These are phyloP conservation scores for Metschnikowia vanudenii DNA, from an alignment of 805 yeast species.

Conservation along the genomic window DNA sequence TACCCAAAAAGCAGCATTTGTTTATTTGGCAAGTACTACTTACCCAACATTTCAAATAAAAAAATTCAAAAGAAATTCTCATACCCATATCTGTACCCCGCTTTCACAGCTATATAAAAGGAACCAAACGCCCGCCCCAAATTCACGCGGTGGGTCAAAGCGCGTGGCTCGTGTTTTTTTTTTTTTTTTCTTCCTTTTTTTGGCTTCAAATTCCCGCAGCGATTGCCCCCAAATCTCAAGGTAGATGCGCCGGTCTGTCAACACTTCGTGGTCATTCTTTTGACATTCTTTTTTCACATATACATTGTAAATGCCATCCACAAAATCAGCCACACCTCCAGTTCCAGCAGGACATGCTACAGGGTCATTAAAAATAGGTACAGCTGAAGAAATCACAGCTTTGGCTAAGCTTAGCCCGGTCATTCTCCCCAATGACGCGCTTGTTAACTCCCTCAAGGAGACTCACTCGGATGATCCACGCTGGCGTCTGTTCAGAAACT, in stretches of 20 bases:
- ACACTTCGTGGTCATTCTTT: background rate
- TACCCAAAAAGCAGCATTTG: too few relatives aligned
- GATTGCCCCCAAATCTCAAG: background rate
- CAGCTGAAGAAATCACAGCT: conserved; percentile 15
- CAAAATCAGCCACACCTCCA: conserved; percentile 15
- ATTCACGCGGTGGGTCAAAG: background rate
- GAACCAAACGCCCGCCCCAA: background rate
- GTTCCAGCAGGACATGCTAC: conserved; percentile 18
- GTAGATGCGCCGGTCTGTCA: background rate
- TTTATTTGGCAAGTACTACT: background rate
- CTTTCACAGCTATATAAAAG: background rate
- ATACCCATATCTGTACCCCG: background rate
- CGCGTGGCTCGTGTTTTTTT: background rate
- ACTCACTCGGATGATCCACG: conserved; percentile 18
- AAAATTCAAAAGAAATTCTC: background rate
- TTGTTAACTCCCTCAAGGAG: conserved; percentile 15
- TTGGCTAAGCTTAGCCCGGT: conserved; percentile 17
- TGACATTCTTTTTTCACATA: background rate
- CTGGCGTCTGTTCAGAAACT: conserved; percentile 21
- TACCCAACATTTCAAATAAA: background rate
- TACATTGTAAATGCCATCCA: conserved; percentile 6
- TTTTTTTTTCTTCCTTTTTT: background rate
- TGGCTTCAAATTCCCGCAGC: background rate
- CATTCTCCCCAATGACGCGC: conserved; percentile 17
- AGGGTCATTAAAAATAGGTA: conserved; percentile 14